A percentile compares a stretch with the other conserved stretches of the same genome.
Evolutionary conservation across 2,329 filamentous ascomycete species (phyloP).

Genomic region (Colletotrichum sansevieriae): DNA sequence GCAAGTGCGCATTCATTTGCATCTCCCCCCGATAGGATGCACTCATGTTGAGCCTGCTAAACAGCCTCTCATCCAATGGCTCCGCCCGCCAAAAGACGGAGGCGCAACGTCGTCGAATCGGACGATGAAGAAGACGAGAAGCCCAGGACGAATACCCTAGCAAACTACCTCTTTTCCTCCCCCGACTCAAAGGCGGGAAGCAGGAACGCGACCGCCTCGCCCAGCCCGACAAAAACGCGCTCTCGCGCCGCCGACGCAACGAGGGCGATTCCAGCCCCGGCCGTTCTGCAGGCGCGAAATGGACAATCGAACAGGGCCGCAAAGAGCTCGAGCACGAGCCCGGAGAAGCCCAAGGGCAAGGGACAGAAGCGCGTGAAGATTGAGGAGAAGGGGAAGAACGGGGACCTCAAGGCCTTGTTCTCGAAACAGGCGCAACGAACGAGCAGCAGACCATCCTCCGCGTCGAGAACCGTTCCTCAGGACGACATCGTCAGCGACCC

Average conservation of each 20-base stretch:
- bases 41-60: slow-evolving; percentile 33
- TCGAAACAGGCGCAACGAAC: slow-evolving; percentile 70
- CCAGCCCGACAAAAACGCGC: slow-evolving; percentile 56
- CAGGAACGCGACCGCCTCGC: slow-evolving; percentile 52
- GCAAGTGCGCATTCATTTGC: slow-evolving; percentile 13
- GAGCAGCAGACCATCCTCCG: slow-evolving; percentile 8
- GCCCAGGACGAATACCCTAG: slow-evolving; percentile 59
- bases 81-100: slow-evolving; percentile 70
- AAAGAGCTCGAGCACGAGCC: slow-evolving; percentile 60
- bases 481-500: slow-evolving; percentile 68
- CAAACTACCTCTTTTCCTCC: slow-evolving; percentile 67
- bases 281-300: slow-evolving; percentile 45
- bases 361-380: slow-evolving; percentile 50
- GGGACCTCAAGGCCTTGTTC: slow-evolving; percentile 70
- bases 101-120: slow-evolving; percentile 66
- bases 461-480: slow-evolving; percentile 50
- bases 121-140: slow-evolving; percentile 62
- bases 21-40: slow-evolving; percentile 20
- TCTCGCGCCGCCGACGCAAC: background rate
- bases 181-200: slow-evolving; percentile 57
- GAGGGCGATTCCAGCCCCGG: slow-evolving; percentile 27
- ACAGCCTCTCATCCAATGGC: slow-evolving; percentile 58
- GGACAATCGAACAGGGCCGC: slow-evolving; percentile 44
- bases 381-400: slow-evolving; percentile 66
- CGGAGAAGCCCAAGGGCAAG: slow-evolving; percentile 60